A percentile compares a stretch with the other conserved stretches of the same genome.
Conservation (phyloP, 192 early-diverging fungal genomes). For the Chytriomyces sp. region DNA sequence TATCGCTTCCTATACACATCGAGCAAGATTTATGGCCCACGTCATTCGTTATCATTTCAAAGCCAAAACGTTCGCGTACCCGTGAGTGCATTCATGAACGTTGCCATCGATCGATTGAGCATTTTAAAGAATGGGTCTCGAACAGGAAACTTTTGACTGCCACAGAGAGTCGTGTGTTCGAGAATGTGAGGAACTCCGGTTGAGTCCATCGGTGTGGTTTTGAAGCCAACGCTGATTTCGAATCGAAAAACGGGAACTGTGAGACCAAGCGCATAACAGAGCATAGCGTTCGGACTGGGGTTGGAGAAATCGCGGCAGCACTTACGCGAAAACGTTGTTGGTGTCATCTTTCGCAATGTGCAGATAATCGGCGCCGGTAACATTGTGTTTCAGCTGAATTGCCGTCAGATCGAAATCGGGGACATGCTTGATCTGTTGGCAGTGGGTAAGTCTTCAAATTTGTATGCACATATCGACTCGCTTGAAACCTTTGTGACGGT, state of each 20-base stretch:
- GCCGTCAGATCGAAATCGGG: conserved; percentile 81
- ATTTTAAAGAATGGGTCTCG: conserved; percentile 99
- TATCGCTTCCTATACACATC: conserved; percentile 63
- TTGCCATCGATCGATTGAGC: conserved; percentile 91
- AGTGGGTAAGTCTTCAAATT: neutral
- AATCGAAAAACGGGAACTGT: neutral
- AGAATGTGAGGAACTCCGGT: conserved; percentile 94
- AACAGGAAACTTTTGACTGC: conserved; percentile 85
- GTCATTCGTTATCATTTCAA: neutral
- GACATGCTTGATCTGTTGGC: conserved; percentile 43
- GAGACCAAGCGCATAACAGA: neutral
- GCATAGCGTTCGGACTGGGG: neutral
- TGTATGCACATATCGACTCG: neutral
- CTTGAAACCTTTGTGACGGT: conserved; percentile 2
- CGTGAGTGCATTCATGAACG: conserved; percentile 97
- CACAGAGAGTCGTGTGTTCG: conserved; percentile 94
- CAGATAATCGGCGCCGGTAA: conserved; percentile 80
- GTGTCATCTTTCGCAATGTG: conserved; percentile 85
- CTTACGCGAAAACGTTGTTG: conserved; percentile 86
- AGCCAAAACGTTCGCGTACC: conserved; percentile 45
- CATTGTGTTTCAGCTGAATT: conserved; percentile 70
- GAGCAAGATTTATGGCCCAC: conserved; percentile 30
- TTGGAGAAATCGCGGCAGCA: too few relatives aligned
- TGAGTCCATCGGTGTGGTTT: conserved; percentile 79
- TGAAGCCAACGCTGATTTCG: conserved; percentile 75